phyloP scores from a whole-genome alignment of 2,329 filamentous ascomycete genomes.

The Neofusicoccum sp. region DNA sequence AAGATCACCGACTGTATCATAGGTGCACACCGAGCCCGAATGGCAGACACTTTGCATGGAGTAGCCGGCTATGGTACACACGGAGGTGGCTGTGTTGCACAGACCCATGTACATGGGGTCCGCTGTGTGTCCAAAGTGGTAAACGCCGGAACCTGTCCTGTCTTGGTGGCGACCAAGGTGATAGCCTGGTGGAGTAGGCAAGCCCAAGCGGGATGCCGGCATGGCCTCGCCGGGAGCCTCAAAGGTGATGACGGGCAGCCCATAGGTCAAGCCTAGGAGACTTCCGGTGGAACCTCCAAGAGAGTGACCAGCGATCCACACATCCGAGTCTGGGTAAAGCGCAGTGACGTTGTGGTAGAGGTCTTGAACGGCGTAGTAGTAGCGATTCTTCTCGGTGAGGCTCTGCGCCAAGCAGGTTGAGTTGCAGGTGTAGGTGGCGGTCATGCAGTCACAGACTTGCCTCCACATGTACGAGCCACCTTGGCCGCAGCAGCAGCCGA shows the following conservation, averaged over 20 bases:
- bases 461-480: conserved; percentile 89
- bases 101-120: conserved; percentile 94
- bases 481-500: conserved; percentile 96
- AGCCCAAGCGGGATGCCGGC: conserved; percentile 78
- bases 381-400: conserved; percentile 79
- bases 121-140: conserved; percentile 93
- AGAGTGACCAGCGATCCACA: conserved; percentile 93
- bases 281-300: conserved; percentile 87
- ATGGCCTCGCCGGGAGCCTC: conserved; percentile 91
- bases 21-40: conserved; percentile 82
- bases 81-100: conserved; percentile 86
- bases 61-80: conserved; percentile 89
- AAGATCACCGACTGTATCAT: conserved; percentile 88
- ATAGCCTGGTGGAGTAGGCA: conserved; percentile 80
- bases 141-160: conserved; percentile 73
- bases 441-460: conserved; percentile 91
- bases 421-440: conserved; percentile 86
- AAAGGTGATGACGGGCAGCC: conserved; percentile 87
- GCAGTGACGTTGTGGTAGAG: conserved; percentile 91
- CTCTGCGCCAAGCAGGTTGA: conserved; percentile 81
- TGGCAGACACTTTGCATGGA: conserved; percentile 94
- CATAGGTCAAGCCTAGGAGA: conserved; percentile 89
- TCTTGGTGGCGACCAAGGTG: conserved; percentile 58
- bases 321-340: conserved; percentile 78
- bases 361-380: conserved; percentile 86